These are phyloP conservation scores for Boletus vinaceobasis DNA, from an alignment of 768 basidiomycete genomes.

Conservation along the genomic window DNA sequence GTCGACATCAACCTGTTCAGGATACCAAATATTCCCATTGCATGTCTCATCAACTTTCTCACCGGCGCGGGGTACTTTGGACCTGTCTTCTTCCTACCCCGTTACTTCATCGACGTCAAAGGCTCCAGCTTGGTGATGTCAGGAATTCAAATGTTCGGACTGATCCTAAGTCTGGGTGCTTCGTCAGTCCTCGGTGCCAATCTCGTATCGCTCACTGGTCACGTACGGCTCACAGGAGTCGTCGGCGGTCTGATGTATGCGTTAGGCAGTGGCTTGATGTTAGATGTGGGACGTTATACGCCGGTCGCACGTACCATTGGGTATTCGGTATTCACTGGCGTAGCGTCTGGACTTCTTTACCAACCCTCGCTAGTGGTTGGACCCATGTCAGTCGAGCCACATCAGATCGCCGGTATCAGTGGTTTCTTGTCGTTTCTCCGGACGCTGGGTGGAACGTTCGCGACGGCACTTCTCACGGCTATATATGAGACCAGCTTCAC, in stretches of 20 bases:
- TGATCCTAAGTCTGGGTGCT: conserved; percentile 32
- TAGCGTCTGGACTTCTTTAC: conserved; percentile 32
- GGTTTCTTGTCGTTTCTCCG: conserved; percentile 35
- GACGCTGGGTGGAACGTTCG: conserved; percentile 34
- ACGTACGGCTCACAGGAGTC: conserved; percentile 30
- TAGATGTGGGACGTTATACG: conserved; percentile 30
- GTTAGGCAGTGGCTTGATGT: conserved; percentile 32
- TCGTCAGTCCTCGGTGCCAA: conserved; percentile 36
- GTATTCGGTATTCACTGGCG: conserved; percentile 30
- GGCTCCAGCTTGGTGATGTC: conserved; percentile 31
- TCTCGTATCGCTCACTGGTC: conserved; percentile 31
- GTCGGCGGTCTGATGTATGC: conserved; percentile 32
- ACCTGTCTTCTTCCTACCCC: conserved; percentile 37
- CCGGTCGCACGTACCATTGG: conserved; percentile 28
- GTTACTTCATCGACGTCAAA: conserved; percentile 38
- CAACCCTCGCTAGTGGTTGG: conserved; percentile 36
- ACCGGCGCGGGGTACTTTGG: conserved; percentile 38
- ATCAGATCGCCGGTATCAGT: conserved; percentile 35
- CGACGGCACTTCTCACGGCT: conserved; percentile 35
- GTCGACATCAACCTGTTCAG: conserved; percentile 33
- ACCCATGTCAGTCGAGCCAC: conserved; percentile 34
- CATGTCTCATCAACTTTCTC: conserved; percentile 37
- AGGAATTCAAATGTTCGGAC: conserved; percentile 35
- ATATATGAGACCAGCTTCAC: conserved; percentile 34
- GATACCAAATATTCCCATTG: conserved; percentile 34